These are phyloP conservation scores for Magnaporthiopsis poae DNA, from an alignment of 2,329 filamentous ascomycete genomes.

Conservation along the genomic window DNA sequence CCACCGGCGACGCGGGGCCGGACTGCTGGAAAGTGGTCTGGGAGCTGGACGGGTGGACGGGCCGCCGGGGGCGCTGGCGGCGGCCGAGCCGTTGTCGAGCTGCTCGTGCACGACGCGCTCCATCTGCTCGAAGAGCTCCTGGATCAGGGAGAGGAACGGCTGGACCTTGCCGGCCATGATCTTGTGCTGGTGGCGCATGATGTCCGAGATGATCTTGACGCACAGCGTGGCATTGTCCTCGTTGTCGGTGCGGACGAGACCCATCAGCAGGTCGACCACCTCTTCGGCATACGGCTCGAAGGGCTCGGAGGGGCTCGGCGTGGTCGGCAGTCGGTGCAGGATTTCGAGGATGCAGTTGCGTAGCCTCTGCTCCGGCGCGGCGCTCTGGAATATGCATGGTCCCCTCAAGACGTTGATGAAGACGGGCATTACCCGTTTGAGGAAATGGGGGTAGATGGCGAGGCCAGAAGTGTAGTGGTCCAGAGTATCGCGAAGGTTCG, in stretches of 20 bases:
- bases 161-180: slow-evolving; percentile 71
- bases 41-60: slow-evolving; percentile 57
- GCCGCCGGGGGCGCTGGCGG: slow-evolving; percentile 38
- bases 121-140: slow-evolving; percentile 93
- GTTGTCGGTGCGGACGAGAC: slow-evolving; percentile 80
- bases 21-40: slow-evolving; percentile 66
- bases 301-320: slow-evolving; percentile 62
- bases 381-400: slow-evolving; percentile 82
- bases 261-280: slow-evolving; percentile 82
- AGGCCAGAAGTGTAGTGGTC: slow-evolving; percentile 74
- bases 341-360: slow-evolving; percentile 92
- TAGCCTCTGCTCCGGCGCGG: slow-evolving; percentile 77
- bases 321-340: slow-evolving; percentile 69
- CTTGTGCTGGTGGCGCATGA: slow-evolving; percentile 86
- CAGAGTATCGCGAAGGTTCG: slow-evolving; percentile 79
- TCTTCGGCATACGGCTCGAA: slow-evolving; percentile 83
- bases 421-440: slow-evolving; percentile 79
- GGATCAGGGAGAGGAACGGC: slow-evolving; percentile 79
- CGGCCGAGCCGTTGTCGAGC: slow-evolving; percentile 64
- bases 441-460: slow-evolving; percentile 63
- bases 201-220: slow-evolving; percentile 95
- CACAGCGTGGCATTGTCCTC: slow-evolving; percentile 98
- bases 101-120: slow-evolving; percentile 90
- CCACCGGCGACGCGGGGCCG: slow-evolving; percentile 76
- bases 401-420: slow-evolving; percentile 79